Percentiles rank a stretch among this genome's conserved stretches.
Evolutionary conservation across 1,284 basidiomycete genomes (phyloP).

Genomic region (Neolentinus lepideus): DNA sequence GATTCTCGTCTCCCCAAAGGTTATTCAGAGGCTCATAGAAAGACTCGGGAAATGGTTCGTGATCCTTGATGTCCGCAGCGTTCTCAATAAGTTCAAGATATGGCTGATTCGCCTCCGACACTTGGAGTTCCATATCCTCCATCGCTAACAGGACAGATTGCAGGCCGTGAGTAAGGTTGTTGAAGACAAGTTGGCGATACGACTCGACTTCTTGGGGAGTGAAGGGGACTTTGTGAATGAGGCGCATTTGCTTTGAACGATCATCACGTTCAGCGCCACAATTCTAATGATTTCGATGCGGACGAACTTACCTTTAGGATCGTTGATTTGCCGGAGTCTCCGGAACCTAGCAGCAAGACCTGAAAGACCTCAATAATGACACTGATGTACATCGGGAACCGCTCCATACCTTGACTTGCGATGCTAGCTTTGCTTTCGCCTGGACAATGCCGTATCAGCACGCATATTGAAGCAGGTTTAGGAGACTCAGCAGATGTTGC

Average conservation of each 20-base stretch:
- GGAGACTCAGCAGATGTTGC: no score
- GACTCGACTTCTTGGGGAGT: slow-evolving; percentile 69
- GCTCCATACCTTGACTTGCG: slow-evolving; percentile 75
- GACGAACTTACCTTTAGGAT: slow-evolving; percentile 63
- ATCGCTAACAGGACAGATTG: slow-evolving; percentile 80
- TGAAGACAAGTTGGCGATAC: slow-evolving; percentile 85
- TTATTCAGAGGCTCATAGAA: slow-evolving; percentile 61
- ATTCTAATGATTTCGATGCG: background rate
- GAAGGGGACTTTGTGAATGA: slow-evolving; percentile 80
- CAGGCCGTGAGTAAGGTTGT: slow-evolving; percentile 85
- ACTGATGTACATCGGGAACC: background rate
- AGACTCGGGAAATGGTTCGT: slow-evolving; percentile 66
- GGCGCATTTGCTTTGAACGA: slow-evolving; percentile 73
- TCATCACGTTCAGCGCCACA: slow-evolving; percentile 1
- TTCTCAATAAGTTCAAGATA: slow-evolving; percentile 60
- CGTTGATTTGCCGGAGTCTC: slow-evolving; percentile 92
- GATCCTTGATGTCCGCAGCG: slow-evolving; percentile 68
- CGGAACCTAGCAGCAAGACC: slow-evolving; percentile 88
- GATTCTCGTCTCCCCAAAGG: slow-evolving; percentile 75
- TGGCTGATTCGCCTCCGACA: slow-evolving; percentile 50
- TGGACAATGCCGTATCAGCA: slow-evolving; percentile 20
- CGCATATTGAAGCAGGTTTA: no score
- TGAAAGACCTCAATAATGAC: slow-evolving; percentile 20
- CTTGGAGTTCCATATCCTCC: slow-evolving; percentile 79
- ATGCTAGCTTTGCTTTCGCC: slow-evolving; percentile 60